phyloP scores from a whole-genome alignment of 2,329 filamentous ascomycete species.

The Penicillium sp. region DNA sequence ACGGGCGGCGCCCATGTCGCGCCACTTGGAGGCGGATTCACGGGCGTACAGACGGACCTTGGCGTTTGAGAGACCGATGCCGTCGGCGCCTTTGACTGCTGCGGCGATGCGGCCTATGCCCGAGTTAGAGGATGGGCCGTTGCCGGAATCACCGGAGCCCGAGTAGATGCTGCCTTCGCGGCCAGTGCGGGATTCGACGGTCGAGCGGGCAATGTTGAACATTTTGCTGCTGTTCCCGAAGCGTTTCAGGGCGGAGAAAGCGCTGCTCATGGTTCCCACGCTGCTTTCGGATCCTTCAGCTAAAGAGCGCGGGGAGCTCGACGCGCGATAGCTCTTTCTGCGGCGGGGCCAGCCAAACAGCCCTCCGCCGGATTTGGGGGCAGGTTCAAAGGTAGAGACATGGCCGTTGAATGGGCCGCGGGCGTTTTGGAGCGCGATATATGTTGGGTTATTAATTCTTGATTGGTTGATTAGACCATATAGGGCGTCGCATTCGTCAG shows the following conservation, averaged over 20 bases:
- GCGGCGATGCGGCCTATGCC: conserved; percentile 52
- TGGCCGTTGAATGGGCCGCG: conserved; percentile 57
- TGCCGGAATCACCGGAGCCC: conserved; percentile 46
- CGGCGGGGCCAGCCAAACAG: conserved; percentile 52
- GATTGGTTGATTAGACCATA: conserved; percentile 86
- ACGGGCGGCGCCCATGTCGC: conserved; percentile 80
- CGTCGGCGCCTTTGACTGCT: conserved; percentile 53
- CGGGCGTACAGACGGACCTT: conserved; percentile 84
- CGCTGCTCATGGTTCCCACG: conserved; percentile 71
- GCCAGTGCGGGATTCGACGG: conserved; percentile 58
- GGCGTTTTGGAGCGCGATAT: conserved; percentile 73
- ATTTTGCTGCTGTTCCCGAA: conserved; percentile 69
- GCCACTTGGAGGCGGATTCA: conserved; percentile 75
- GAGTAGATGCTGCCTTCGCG: conserved; percentile 60
- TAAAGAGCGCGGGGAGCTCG: conserved; percentile 53
- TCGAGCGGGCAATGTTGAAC: conserved; percentile 82
- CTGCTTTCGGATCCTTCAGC: conserved; percentile 69
- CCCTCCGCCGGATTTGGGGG: conserved; percentile 34
- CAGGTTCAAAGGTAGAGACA: conserved; percentile 46
- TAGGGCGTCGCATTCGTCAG: conserved; percentile 73
- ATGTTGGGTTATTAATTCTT: conserved; percentile 88
- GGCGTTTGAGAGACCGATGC: conserved; percentile 66
- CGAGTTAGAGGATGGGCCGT: conserved; percentile 53
- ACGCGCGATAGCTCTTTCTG: conserved; percentile 56
- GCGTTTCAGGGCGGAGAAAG: conserved; percentile 72